A percentile compares a stretch with the other conserved stretches of the same genome.
Evolutionary conservation across 371 early-diverging fungal genomes (phyloP).

Genomic region (Encephalitozoon intestinalis): DNA sequence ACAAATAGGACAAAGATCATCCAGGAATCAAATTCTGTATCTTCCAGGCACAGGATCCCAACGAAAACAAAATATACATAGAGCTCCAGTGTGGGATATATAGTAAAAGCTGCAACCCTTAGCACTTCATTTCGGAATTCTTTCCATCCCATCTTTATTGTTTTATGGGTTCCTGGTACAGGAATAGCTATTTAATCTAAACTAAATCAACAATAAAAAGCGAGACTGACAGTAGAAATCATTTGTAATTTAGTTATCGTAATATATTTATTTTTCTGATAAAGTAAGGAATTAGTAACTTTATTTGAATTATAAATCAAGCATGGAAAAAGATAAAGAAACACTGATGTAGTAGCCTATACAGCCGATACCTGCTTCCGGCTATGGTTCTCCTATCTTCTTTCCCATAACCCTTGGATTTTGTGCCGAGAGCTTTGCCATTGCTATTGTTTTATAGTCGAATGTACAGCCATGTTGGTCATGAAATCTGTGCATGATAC

Average conservation of each 20-base stretch:
- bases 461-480: slow-evolving; percentile 61
- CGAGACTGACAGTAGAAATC: background rate
- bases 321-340: background rate
- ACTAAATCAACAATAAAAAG: background rate
- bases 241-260: background rate
- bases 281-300: background rate
- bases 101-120: background rate
- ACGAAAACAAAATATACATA: slow-evolving; percentile 55
- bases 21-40: slow-evolving; percentile 12
- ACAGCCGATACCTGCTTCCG: background rate
- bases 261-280: background rate
- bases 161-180: background rate
- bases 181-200: background rate
- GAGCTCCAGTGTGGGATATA: slow-evolving; percentile 48
- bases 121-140: background rate
- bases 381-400: slow-evolving; percentile 36
- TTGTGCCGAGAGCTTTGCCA: slow-evolving; percentile 49
- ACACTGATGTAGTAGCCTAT: background rate
- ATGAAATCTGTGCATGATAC: slow-evolving; percentile 58
- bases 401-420: slow-evolving; percentile 57
- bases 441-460: slow-evolving; percentile 55
- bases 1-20: slow-evolving; percentile 37
- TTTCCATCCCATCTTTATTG: background rate
- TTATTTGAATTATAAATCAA: background rate
- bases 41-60: slow-evolving; percentile 49